Conservation (phyloP, 129 eudicot genomes). For the Escallonia herrerae region DNA sequence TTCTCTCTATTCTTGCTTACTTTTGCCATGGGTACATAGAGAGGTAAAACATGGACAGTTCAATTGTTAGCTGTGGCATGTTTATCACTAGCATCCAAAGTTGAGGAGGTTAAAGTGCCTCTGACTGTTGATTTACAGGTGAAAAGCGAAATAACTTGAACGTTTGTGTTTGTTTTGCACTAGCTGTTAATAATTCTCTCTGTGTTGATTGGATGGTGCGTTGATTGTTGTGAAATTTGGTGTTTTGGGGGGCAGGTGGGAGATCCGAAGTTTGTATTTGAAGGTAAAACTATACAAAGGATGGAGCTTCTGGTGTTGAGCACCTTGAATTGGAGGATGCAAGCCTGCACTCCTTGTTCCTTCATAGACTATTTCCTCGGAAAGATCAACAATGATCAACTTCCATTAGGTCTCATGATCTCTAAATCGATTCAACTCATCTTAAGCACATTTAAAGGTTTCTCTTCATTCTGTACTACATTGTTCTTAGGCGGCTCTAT, state of each 20-base stretch:
- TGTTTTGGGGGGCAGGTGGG: slow-evolving; percentile 32
- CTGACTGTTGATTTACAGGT: slow-evolving; percentile 49
- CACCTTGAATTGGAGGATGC: slow-evolving; percentile 47
- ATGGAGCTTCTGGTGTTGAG: slow-evolving; percentile 51
- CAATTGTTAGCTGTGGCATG: slow-evolving; percentile 59
- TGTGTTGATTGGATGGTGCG: background rate
- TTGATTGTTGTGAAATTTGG: background rate
- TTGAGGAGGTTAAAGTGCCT: slow-evolving; percentile 52
- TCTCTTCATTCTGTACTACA: background rate
- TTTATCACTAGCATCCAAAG: slow-evolving; percentile 57
- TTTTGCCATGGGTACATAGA: slow-evolving; percentile 17
- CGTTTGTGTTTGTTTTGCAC: background rate
- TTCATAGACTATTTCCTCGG: slow-evolving; percentile 40
- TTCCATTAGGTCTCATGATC: slow-evolving; percentile 21
- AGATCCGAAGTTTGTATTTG: slow-evolving; percentile 41
- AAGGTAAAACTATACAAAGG: slow-evolving; percentile 43
- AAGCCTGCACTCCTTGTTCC: slow-evolving; percentile 44
- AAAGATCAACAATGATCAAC: slow-evolving; percentile 20
- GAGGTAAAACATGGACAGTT: slow-evolving; percentile 44
- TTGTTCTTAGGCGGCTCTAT: background rate
- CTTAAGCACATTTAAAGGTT: slow-evolving; percentile 43
- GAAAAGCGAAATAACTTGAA: background rate
- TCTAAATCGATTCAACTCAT: slow-evolving; percentile 36
- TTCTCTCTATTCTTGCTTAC: background rate
- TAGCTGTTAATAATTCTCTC: background rate